phyloP scores from a whole-genome alignment of 495 filamentous ascomycete genomes.

The Daldinia caldariorum region DNA sequence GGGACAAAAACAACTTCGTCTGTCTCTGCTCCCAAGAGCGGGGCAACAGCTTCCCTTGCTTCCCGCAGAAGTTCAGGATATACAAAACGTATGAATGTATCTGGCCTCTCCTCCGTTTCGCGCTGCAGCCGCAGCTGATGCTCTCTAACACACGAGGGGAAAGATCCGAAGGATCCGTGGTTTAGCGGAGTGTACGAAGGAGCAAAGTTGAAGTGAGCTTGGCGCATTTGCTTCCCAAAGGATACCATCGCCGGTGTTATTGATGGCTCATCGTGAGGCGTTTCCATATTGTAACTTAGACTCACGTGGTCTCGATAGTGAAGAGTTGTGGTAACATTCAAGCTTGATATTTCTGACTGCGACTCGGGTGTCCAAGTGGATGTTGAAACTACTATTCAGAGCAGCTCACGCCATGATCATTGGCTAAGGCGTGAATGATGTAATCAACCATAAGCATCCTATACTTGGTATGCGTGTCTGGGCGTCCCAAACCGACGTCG shows the following conservation, averaged over 20 bases:
- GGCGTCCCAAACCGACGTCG: not conserved
- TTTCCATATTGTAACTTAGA: conserved; percentile 17
- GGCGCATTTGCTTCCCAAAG: conserved; percentile 53
- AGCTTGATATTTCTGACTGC: not conserved
- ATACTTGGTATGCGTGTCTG: not conserved
- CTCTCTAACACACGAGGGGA: conserved; percentile 48
- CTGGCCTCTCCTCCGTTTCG: conserved; percentile 49
- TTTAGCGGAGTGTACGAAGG: conserved; percentile 52
- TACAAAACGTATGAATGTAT: conserved; percentile 61
- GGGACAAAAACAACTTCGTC: conserved; percentile 75
- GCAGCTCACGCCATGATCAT: not conserved
- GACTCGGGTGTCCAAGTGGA: not conserved
- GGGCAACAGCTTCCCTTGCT: conserved; percentile 69
- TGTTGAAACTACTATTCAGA: not conserved
- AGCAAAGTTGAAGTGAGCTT: conserved; percentile 51
- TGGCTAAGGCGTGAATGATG: not conserved
- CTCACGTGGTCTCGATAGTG: not conserved
- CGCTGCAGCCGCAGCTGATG: conserved; percentile 44
- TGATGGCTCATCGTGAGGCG: conserved; percentile 16
- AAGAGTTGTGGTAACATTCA: not conserved
- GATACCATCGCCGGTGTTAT: conserved; percentile 6
- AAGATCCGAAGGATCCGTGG: conserved; percentile 55
- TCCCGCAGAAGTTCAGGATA: conserved; percentile 65
- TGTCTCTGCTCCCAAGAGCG: conserved; percentile 67
- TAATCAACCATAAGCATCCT: conserved; percentile 7